These are phyloP conservation scores for Pelargonium cotyledonis DNA, from an alignment of 441 rosid species.

Conservation along the genomic window DNA sequence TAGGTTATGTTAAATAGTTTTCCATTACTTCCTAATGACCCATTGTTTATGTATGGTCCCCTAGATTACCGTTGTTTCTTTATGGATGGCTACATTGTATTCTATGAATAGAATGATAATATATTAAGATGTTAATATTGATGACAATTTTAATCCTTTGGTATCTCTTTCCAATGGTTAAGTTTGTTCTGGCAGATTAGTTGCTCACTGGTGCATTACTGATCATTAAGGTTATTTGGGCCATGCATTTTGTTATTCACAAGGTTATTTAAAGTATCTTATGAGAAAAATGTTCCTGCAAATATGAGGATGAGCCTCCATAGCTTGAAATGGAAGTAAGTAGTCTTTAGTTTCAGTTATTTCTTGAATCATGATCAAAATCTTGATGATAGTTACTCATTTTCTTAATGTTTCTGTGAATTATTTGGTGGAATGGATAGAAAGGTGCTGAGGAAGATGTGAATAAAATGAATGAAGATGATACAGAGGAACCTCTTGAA, in stretches of 20 bases:
- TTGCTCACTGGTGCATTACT: background rate
- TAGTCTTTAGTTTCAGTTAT: background rate
- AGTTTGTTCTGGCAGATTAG: background rate
- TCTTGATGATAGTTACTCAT: background rate
- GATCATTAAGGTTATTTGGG: background rate
- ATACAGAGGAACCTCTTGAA: constrained; percentile 55
- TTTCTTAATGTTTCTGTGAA: background rate
- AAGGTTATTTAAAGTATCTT: background rate
- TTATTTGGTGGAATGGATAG: constrained; percentile 29
- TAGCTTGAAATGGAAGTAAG: constrained; percentile 82
- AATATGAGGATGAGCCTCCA: constrained; percentile 77
- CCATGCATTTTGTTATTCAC: background rate
- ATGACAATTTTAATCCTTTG: no score
- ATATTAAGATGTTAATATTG: no score
- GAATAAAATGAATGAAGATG: no score
- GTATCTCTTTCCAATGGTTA: background rate
- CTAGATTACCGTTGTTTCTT: no score
- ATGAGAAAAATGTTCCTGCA: constrained; percentile 23
- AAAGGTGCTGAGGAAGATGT: constrained; percentile 70
- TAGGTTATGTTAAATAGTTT: background rate
- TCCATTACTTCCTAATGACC: no score
- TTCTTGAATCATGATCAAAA: no score
- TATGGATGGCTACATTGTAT: no score
- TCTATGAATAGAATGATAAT: no score
- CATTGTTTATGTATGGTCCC: no score